A percentile compares a stretch with the other conserved stretches of the same genome.
Evolutionary conservation across 1,284 basidiomycete species (phyloP).

Genomic region (Ceratobasidium sp.): DNA sequence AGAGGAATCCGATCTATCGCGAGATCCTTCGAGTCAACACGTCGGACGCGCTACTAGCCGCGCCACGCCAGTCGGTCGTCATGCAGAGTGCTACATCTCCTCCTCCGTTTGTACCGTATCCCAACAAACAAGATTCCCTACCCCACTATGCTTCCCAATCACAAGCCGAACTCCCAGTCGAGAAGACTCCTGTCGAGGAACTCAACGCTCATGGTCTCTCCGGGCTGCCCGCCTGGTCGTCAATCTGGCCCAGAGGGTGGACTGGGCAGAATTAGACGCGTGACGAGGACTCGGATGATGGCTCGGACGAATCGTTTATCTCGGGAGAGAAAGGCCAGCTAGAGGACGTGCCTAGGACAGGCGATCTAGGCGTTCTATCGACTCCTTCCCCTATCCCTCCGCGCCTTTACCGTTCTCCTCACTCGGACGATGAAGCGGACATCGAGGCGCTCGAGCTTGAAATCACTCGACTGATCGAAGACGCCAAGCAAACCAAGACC

Average conservation of each 20-base stretch:
- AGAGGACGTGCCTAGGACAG: background rate
- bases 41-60: background rate
- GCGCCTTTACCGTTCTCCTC: background rate
- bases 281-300: slow-evolving; percentile 15
- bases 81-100: slow-evolving; percentile 36
- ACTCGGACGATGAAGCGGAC: background rate
- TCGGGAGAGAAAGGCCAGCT: slow-evolving; percentile 9
- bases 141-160: slow-evolving; percentile 1
- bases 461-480: background rate
- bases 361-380: background rate
- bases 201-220: background rate
- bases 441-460: slow-evolving; percentile 10
- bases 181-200: slow-evolving; percentile 1
- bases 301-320: slow-evolving; percentile 8
- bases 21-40: background rate
- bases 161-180: slow-evolving; percentile 21
- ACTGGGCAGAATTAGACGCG: slow-evolving; percentile 1
- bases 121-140: background rate
- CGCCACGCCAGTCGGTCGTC: background rate
- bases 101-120: slow-evolving; percentile 1
- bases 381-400: background rate
- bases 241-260: slow-evolving; percentile 36
- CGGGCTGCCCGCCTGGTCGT: slow-evolving; percentile 1
- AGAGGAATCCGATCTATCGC: slow-evolving; percentile 12
- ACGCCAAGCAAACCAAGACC: background rate